phyloP scores from a whole-genome alignment of 106 monocot species.

The Acanthochlamys bracteata region DNA sequence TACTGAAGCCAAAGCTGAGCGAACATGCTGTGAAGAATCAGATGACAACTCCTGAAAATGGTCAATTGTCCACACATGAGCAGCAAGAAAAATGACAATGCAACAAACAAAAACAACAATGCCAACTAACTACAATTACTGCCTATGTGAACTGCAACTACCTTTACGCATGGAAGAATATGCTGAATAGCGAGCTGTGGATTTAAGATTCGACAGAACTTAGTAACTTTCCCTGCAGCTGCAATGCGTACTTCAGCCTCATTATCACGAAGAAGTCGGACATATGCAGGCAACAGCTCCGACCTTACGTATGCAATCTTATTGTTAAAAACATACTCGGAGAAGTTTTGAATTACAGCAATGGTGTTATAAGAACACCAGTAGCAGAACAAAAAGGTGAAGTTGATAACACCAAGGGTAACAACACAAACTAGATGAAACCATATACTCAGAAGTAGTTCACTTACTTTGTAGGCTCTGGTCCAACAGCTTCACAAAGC shows the following conservation, averaged over 20 bases:
- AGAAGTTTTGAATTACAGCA: no score
- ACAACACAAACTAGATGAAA: no score
- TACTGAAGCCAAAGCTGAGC: conserved; percentile 88
- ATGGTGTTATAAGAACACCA: no score
- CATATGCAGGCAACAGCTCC: conserved; percentile 86
- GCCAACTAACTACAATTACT: neutral
- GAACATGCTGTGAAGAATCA: conserved; percentile 94
- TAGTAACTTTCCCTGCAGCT: conserved; percentile 89
- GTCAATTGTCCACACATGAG: no score
- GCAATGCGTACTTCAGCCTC: conserved; percentile 95
- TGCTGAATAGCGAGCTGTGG: conserved; percentile 80
- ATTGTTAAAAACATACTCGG: no score
- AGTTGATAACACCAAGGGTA: no score
- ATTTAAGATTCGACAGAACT: conserved; percentile 81
- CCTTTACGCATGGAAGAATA: conserved; percentile 92
- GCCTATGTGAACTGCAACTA: conserved; percentile 9
- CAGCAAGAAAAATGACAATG: no score
- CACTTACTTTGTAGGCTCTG: conserved; percentile 75
- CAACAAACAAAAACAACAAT: neutral
- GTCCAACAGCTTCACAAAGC: conserved; percentile 93
- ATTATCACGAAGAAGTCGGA: conserved; percentile 89
- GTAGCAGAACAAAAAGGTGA: no score
- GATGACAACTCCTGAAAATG: conserved; percentile 71
- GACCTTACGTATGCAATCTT: conserved; percentile 22
- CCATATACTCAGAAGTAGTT: no score